Evolutionary conservation across 2,329 filamentous ascomycete genomes (phyloP).

Genomic region (Exophiala spinifera): DNA sequence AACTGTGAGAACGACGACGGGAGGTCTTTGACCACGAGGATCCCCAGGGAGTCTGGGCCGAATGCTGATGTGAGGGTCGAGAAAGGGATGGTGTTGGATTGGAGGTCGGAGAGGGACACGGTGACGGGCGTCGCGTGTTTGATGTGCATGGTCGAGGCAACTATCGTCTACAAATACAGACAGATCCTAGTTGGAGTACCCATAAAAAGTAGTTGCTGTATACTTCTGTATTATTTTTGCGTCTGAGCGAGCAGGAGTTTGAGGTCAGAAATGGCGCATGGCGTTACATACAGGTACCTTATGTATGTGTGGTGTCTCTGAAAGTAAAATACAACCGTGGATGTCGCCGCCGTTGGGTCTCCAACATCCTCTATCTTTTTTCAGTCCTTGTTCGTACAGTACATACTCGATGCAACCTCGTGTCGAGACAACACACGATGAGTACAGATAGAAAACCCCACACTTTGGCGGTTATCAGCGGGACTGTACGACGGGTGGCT

Average conservation of each 20-base stretch:
- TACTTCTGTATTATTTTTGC: no score
- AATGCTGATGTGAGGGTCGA: slow-evolving; percentile 64
- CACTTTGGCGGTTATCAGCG: background rate
- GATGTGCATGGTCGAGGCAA: slow-evolving; percentile 14
- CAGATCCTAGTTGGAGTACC: no score
- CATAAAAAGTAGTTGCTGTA: no score
- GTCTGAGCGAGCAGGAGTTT: no score
- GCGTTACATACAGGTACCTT: no score
- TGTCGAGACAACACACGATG: background rate
- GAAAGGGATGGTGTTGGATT: slow-evolving; percentile 38
- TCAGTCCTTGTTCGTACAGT: no score
- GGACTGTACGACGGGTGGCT: background rate
- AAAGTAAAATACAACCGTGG: no score
- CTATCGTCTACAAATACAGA: no score
- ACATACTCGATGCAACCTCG: background rate
- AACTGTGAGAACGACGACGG: slow-evolving; percentile 69
- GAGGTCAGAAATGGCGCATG: no score
- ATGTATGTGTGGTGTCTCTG: no score
- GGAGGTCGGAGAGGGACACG: slow-evolving; percentile 25
- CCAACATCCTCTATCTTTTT: no score
- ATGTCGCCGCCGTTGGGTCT: no score
- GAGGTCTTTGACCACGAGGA: slow-evolving; percentile 87
- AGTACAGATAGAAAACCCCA: background rate
- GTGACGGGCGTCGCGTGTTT: slow-evolving; percentile 24
- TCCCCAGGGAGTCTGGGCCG: slow-evolving; percentile 83